Evolutionary conservation across 805 yeast genomes (phyloP).

Genomic region (Wickerhamomyces chaumierensis): DNA sequence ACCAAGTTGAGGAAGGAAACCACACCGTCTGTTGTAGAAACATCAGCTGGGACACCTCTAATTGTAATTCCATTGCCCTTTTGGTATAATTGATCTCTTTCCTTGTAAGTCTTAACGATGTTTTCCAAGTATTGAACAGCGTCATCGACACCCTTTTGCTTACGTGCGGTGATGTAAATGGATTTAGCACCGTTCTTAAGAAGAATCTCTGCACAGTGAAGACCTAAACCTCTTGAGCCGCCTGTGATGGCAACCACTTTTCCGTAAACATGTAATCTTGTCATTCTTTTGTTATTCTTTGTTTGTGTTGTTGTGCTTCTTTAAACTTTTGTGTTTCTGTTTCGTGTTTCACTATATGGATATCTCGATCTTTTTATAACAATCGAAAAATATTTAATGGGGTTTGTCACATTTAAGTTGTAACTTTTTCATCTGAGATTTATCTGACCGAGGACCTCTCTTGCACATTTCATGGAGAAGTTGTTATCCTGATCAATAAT

Average conservation of each 20-base stretch:
- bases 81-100: background rate
- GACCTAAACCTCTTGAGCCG: conserved; percentile 68
- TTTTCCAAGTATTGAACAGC: conserved; percentile 29
- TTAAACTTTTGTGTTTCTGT: no score
- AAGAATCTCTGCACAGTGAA: conserved; percentile 53
- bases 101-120: conserved; percentile 19
- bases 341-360: no score
- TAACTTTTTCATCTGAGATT: no score
- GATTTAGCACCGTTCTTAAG: conserved; percentile 50
- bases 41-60: conserved; percentile 45
- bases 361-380: no score
- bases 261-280: conserved; percentile 34
- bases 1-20: conserved; percentile 31
- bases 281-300: conserved; percentile 8
- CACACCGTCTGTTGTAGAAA: conserved; percentile 38
- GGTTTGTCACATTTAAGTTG: no score
- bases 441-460: no score
- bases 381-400: no score
- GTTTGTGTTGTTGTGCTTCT: no score
- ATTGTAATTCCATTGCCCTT: conserved; percentile 17
- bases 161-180: conserved; percentile 56
- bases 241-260: conserved; percentile 63
- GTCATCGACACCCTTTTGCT: conserved; percentile 47
- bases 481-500: no score
- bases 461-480: no score